phyloP scores from a whole-genome alignment of 371 early-diverging fungal species.

The Sporodiniella umbellata region DNA sequence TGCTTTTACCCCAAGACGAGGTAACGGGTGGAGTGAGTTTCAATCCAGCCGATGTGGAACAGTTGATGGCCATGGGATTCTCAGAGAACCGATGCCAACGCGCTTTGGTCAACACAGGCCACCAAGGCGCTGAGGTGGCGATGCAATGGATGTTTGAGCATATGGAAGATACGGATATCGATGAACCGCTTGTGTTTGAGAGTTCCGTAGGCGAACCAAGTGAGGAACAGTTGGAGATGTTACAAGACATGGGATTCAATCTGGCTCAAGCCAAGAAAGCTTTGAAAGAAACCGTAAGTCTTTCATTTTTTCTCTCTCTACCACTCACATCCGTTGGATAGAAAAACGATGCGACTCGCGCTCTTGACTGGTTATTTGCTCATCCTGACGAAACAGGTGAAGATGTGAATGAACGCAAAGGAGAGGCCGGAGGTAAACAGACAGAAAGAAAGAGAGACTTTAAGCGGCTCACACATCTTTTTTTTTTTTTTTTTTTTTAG shows the following conservation, averaged over 20 bases:
- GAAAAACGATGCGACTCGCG: conserved; percentile 83
- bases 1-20: conserved; percentile 66
- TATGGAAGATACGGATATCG: conserved; percentile 86
- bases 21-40: conserved; percentile 17
- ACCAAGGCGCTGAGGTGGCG: conserved; percentile 81
- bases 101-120: conserved; percentile 79
- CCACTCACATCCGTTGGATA: too few relatives aligned
- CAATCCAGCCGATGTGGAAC: conserved; percentile 65
- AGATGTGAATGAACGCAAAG: background rate
- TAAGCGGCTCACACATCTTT: too few relatives aligned
- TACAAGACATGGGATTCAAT: conserved; percentile 93
- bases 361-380: conserved; percentile 93
- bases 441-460: too few relatives aligned
- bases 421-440: conserved; percentile 8
- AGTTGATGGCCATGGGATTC: conserved; percentile 90
- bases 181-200: conserved; percentile 31
- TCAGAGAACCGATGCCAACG: conserved; percentile 78
- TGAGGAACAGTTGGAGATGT: conserved; percentile 46
- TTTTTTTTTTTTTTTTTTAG: background rate
- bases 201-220: conserved; percentile 8
- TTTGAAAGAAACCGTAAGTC: conserved; percentile 74
- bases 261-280: conserved; percentile 78
- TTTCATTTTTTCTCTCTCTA: too few relatives aligned
- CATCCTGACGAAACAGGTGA: conserved; percentile 57
- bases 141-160: conserved; percentile 95